phyloP scores from a whole-genome alignment of 306 rosid genomes.

The Vigna reflexopilosa region DNA sequence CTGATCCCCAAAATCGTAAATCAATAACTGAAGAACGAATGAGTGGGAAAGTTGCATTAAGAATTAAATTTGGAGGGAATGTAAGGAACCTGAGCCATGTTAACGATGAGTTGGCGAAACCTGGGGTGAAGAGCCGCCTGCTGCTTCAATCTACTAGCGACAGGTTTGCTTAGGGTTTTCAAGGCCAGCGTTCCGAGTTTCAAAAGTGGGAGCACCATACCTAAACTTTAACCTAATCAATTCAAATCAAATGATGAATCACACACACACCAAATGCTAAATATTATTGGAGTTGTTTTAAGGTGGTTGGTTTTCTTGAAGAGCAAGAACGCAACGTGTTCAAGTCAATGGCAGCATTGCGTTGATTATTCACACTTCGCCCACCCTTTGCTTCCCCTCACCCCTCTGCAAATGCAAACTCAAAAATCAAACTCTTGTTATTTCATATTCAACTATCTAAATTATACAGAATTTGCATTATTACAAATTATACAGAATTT shows the following conservation, averaged over 20 bases:
- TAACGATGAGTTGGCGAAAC: slow-evolving; percentile 74
- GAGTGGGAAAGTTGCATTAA: background rate
- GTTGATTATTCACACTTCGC: background rate
- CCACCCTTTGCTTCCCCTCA: too few relatives aligned
- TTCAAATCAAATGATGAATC: background rate
- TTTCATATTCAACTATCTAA: too few relatives aligned
- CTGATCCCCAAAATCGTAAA: slow-evolving; percentile 54
- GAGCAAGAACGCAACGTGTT: background rate
- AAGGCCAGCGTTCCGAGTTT: slow-evolving; percentile 81
- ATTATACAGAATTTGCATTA: too few relatives aligned
- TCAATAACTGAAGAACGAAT: background rate
- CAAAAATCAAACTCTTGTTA: too few relatives aligned
- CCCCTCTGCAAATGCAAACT: too few relatives aligned
- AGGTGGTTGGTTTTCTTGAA: background rate
- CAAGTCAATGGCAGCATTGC: background rate
- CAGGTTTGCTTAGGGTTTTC: slow-evolving; percentile 92
- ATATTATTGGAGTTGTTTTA: background rate
- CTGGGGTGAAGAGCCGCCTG: slow-evolving; percentile 81
- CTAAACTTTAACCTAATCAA: background rate
- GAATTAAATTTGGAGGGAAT: background rate
- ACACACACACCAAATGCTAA: background rate
- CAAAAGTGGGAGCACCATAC: slow-evolving; percentile 68
- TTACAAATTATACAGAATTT: too few relatives aligned
- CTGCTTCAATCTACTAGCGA: slow-evolving; percentile 74
- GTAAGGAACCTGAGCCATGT: slow-evolving; percentile 64